Base-by-base conservation (phyloP, 176 grass and related monocot species). In the Bolboschoenus planiculmis region DNA sequence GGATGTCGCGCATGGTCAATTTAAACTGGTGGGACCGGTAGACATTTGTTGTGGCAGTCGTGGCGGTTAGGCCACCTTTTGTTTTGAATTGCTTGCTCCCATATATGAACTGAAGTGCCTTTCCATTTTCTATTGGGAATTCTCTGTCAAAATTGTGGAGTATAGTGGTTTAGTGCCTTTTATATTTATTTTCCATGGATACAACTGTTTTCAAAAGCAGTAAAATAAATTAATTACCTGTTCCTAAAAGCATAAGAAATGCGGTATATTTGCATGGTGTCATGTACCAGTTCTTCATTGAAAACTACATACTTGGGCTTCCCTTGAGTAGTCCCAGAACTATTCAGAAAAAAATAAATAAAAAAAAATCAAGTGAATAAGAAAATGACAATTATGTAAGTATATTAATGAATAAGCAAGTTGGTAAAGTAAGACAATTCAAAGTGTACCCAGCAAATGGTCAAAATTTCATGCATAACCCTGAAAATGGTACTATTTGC, bases 91-190 rank as follows among this genome's bases (percentile, higher is more conserved):
- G 90, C 2, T 88, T 85, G 87, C 94, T 97, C 58, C 90, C 83
- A 85, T 97, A 97, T 64, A 97, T 94, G 88, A 97, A 94, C 77
- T 94, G 92, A 78, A 97, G 90, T 70, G 94, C 92, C 85, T 88
- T 94, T 62, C 94, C 90, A 39, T 84, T 74, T 66, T 89, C 85
- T 27, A 94, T 86, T 1, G 94, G 94, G 58, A 92, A 91, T 73
- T 90, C 90, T 86, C 94, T 97, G 90, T 63, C 44, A 85, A 60
- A 64, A 39, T 47, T 59, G 13, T 54, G 44, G 11, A 76, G 13
- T 15, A 18, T 8, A 47, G 5, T 51, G 71, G n/a, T 33, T 18
- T 51, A 31, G 13, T 18, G 18, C 44, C 2, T 67, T 67, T 37
- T 39, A 51, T 51, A 76, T 18, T 50, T 51, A 18, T 29, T 76